A percentile compares a stretch with the other conserved stretches of the same genome.
phyloP scores from a whole-genome alignment of 305 asterid species.

The Andrographis paniculata region DNA sequence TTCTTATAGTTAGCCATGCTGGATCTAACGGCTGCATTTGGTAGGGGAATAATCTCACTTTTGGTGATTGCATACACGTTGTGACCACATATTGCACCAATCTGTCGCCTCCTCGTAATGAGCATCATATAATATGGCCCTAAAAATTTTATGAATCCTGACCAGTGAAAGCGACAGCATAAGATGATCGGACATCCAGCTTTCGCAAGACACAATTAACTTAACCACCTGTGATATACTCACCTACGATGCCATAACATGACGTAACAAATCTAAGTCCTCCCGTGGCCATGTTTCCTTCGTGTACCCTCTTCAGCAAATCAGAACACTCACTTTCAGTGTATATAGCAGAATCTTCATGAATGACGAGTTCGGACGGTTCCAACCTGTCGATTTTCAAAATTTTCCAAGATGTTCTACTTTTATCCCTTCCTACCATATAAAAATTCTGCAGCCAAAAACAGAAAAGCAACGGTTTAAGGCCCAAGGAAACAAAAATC shows the following conservation, averaged over 20 bases:
- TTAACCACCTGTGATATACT: slow-evolving; percentile 19
- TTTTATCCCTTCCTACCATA: slow-evolving; percentile 92
- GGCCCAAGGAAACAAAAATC: neutral
- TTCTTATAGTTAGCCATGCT: slow-evolving; percentile 46
- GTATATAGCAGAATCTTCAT: slow-evolving; percentile 76
- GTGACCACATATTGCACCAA: slow-evolving; percentile 93
- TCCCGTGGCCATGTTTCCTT: slow-evolving; percentile 83
- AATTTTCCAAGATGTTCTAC: slow-evolving; percentile 73
- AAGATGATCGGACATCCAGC: neutral
- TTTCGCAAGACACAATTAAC: neutral
- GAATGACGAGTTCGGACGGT: slow-evolving; percentile 65
- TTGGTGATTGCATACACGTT: slow-evolving; percentile 75
- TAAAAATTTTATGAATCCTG: slow-evolving; percentile 85
- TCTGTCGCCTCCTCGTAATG: slow-evolving; percentile 84
- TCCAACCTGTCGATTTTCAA: slow-evolving; percentile 83
- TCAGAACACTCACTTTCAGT: slow-evolving; percentile 86
- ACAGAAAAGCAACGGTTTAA: slow-evolving; percentile 1
- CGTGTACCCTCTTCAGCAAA: slow-evolving; percentile 74
- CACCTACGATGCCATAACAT: slow-evolving; percentile 96
- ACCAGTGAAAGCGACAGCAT: slow-evolving; percentile 13
- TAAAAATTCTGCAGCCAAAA: slow-evolving; percentile 68
- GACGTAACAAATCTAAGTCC: slow-evolving; percentile 83
- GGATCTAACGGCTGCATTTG: slow-evolving; percentile 55
- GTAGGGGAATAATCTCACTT: slow-evolving; percentile 77
- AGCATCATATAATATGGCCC: slow-evolving; percentile 97